Percentiles rank a stretch among this genome's conserved stretches.
Evolutionary conservation across 805 yeast species (phyloP).

Genomic region (Starmerella apicola): DNA sequence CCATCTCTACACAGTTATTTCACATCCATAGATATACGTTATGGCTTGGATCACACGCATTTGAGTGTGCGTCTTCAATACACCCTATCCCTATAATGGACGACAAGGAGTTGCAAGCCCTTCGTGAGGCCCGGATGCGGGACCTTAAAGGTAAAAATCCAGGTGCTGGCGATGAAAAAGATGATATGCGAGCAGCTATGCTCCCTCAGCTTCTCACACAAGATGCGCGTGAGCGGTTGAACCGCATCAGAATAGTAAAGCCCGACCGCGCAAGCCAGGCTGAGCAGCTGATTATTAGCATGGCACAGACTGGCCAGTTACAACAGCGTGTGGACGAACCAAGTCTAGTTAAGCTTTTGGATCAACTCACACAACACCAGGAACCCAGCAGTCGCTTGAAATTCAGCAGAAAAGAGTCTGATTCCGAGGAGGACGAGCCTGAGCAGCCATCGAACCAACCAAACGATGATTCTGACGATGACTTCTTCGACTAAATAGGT

Average conservation of each 20-base stretch:
- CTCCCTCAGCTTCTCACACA: slow-evolving; percentile 66
- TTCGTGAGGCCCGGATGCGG: slow-evolving; percentile 81
- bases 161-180: slow-evolving; percentile 27
- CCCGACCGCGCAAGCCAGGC: slow-evolving; percentile 87
- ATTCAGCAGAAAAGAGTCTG: slow-evolving; percentile 35
- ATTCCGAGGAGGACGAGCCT: slow-evolving; percentile 31
- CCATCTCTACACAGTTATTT: no score
- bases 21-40: no score
- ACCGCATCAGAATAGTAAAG: slow-evolving; percentile 76
- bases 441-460: background rate
- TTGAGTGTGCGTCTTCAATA: slow-evolving; percentile 4
- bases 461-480: slow-evolving; percentile 27
- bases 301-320: slow-evolving; percentile 68
- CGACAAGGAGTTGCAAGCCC: slow-evolving; percentile 71
- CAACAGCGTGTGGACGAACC: slow-evolving; percentile 62
- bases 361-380: slow-evolving; percentile 64
- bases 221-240: slow-evolving; percentile 74
- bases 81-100: slow-evolving; percentile 14
- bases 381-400: slow-evolving; percentile 28
- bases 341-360: slow-evolving; percentile 71
- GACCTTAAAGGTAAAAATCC: slow-evolving; percentile 43
- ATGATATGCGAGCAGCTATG: slow-evolving; percentile 31
- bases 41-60: no score
- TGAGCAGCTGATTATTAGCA: slow-evolving; percentile 60
- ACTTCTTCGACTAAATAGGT: slow-evolving; percentile 36